Base-by-base conservation (phyloP, 805 yeast species). In the Cyberlindnera nakhonratchasimensis region DNA sequence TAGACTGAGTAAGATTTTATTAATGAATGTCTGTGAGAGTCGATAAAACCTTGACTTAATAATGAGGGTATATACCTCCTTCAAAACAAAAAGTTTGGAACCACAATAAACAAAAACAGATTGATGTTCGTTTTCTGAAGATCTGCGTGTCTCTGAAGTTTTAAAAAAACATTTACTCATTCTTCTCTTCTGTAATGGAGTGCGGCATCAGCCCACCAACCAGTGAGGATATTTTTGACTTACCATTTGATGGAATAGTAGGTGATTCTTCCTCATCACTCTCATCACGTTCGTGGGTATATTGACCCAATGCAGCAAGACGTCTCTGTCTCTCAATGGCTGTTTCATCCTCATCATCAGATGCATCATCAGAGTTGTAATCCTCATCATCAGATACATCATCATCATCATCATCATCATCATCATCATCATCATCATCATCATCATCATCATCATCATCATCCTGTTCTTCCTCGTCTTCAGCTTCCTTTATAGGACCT, bases 181-280 rank as follows among this genome's bases (percentile, higher is more conserved):
- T 14, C 31, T 29, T 40, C 36, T 40, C 43, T 45, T 74, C 66
- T 22, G 66, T 62, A 14, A 34, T 36, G 6, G 46, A 18, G 10
- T 34, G 37, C 16, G 40, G 43, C 29, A 32, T 34, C 37, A 39
- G n/a, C 5, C 40, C 42, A 19, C 42, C 42, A 25, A 36, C 37
- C 16, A 44, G 11, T 14, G 48, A 10, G 17, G 40, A 28, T 23
- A 44, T 37, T 35, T 42, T 41, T 8, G 48, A 39, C 21, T 26
- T 45, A 4, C 26, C 17, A 3, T 36, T 3, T 3, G 30, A n/a
- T 16, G 40, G 37, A 13, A 13, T 4, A 65, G 68, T 7, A 63
- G 54, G 18, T 61, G 57, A 34, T 63, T 60, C 60, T 7, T 53
- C 63, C n/a, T 55, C 65, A 37, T 60, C 61, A 24, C 47, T 51